Evolutionary conservation across 805 yeast genomes (phyloP).

Genomic region (Saturnispora besseyi): DNA sequence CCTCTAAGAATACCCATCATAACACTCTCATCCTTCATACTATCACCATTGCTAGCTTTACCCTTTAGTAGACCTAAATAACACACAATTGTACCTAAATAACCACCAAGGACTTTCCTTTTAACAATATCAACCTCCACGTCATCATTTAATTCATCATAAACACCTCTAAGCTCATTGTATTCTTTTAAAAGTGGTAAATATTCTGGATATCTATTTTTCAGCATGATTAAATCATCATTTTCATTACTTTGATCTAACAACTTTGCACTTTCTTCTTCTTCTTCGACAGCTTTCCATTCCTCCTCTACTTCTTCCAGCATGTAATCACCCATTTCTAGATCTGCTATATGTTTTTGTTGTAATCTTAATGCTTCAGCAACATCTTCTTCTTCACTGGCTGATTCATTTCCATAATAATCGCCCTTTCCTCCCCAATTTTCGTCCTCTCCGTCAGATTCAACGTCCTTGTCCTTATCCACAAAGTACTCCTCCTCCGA

Average conservation of each 20-base stretch:
- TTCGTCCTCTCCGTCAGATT: conserved; percentile 25
- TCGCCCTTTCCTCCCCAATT: conserved; percentile 42
- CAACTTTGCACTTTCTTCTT: conserved; percentile 17
- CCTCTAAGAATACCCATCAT: conserved; percentile 80
- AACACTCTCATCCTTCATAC: conserved; percentile 79
- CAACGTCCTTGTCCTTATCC: conserved; percentile 28
- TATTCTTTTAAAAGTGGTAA: conserved; percentile 65
- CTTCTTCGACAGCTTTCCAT: conserved; percentile 51
- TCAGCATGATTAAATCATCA: background rate
- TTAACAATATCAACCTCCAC: conserved; percentile 32
- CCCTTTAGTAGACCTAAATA: conserved; percentile 70
- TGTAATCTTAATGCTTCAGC: conserved; percentile 84
- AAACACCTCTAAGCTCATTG: conserved; percentile 32
- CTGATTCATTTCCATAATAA: conserved; percentile 59
- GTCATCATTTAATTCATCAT: conserved; percentile 31
- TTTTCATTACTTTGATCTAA: background rate
- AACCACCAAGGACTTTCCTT: conserved; percentile 63
- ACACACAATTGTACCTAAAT: conserved; percentile 67
- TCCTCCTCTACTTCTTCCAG: conserved; percentile 75
- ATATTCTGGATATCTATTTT: conserved; percentile 62
- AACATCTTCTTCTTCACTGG: conserved; percentile 67
- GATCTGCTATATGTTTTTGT: conserved; percentile 65
- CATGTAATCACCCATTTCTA: conserved; percentile 64
- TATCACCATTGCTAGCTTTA: conserved; percentile 43
- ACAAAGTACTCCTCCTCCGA: conserved; percentile 39